Conservation (phyloP, 1,139 yeast genomes). For the Pichia sp. region DNA sequence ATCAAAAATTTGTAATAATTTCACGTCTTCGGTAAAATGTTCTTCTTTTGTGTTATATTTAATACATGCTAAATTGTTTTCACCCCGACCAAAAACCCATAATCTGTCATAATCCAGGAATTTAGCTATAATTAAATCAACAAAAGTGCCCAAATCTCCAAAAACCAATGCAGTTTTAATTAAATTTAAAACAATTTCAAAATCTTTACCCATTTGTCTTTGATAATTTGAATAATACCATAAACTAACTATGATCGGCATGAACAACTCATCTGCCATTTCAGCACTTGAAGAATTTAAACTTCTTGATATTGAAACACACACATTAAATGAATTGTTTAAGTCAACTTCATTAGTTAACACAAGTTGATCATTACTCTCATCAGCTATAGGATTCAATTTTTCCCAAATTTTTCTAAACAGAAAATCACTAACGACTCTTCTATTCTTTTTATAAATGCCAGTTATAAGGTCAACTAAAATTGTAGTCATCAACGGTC, state of each 20-base stretch:
- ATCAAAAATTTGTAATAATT: constrained; percentile 26
- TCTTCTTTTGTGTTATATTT: constrained; percentile 18
- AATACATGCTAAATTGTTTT: constrained; percentile 52
- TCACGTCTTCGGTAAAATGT: constrained; percentile 9
- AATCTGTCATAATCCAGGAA: constrained; percentile 32
- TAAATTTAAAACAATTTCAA: constrained; percentile 41
- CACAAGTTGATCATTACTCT: constrained; percentile 21
- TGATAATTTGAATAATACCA: constrained; percentile 62
- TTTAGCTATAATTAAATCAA: constrained; percentile 5
- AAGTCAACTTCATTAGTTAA: constrained; percentile 43
- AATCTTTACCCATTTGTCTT: constrained; percentile 35
- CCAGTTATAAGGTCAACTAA: constrained; percentile 49
- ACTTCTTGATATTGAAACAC: constrained; percentile 55
- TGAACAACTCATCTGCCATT: constrained; percentile 38
- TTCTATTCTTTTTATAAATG: constrained; percentile 46
- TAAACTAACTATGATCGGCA: constrained; percentile 41
- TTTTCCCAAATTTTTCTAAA: constrained; percentile 42
- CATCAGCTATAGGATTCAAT: constrained; percentile 33
- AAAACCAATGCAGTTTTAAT: constrained; percentile 30
- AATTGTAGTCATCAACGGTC: constrained; percentile 56
- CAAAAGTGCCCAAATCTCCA: constrained; percentile 24
- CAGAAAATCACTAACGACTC: constrained; percentile 55
- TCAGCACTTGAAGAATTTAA: constrained; percentile 28
- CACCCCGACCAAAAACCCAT: constrained; percentile 51
- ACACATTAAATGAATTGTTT: constrained; percentile 59